Evolutionary conservation across 2,329 filamentous ascomycete genomes (phyloP).

Genomic region (Aspergillus pseudoviridinutans): DNA sequence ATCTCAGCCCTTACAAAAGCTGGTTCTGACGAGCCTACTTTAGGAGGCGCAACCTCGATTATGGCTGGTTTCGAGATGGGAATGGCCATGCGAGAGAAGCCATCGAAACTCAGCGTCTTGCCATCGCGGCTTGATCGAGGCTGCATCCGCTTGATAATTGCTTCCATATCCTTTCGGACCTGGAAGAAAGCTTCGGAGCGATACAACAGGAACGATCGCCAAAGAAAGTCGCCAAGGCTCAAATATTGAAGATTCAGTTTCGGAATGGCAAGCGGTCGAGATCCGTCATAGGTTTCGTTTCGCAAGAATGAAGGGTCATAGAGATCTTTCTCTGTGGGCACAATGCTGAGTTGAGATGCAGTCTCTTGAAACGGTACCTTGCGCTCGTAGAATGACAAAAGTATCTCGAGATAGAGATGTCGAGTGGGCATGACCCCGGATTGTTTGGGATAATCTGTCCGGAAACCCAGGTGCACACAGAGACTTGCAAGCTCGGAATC

Average conservation of each 20-base stretch:
- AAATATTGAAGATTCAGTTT: constrained; percentile 96
- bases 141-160: constrained; percentile 71
- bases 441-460: constrained; percentile 74
- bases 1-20: constrained; percentile 84
- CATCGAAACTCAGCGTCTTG: constrained; percentile 67
- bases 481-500: constrained; percentile 71
- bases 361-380: constrained; percentile 78
- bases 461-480: constrained; percentile 67
- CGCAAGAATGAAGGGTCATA: constrained; percentile 76
- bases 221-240: constrained; percentile 93
- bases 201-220: constrained; percentile 86
- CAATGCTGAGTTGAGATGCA: constrained; percentile 64
- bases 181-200: constrained; percentile 90
- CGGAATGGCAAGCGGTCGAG: constrained; percentile 79
- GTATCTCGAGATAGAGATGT: constrained; percentile 55
- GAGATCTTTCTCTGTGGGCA: constrained; percentile 78
- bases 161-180: constrained; percentile 85
- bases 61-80: constrained; percentile 82
- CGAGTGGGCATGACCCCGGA: constrained; percentile 61
- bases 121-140: constrained; percentile 63
- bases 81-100: constrained; percentile 88
- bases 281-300: constrained; percentile 84
- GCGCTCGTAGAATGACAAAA: constrained; percentile 72
- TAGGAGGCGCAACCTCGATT: constrained; percentile 75
- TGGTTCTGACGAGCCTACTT: constrained; percentile 79